Percentiles rank a stretch among this genome's conserved stretches.
phyloP scores from a whole-genome alignment of 306 rosid species.

The Glycine latifolia region DNA sequence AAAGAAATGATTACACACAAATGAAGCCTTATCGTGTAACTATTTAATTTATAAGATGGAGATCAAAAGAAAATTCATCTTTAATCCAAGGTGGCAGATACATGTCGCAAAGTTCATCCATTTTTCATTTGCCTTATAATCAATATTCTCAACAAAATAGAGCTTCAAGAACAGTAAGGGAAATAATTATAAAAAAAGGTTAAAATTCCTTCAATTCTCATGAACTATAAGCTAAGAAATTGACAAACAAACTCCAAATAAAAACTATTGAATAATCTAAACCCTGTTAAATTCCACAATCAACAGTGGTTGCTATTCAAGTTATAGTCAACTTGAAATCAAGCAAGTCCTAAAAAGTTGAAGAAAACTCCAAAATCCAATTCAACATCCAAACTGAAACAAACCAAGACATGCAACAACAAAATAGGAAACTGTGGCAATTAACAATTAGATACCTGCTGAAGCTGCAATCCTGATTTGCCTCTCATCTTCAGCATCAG shows the following conservation, averaged over 20 bases:
- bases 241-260: constrained; percentile 20
- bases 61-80: not conserved
- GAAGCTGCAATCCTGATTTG: constrained; percentile 45
- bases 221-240: not conserved
- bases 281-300: constrained; percentile 30
- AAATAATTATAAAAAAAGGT: not conserved
- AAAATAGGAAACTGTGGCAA: constrained; percentile 31
- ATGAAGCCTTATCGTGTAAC: constrained; percentile 20
- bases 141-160: constrained; percentile 19
- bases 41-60: not conserved
- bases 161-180: not conserved
- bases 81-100: constrained; percentile 15
- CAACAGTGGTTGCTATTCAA: constrained; percentile 30
- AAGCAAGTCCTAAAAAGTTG: constrained; percentile 15
- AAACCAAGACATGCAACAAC: constrained; percentile 48
- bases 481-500: constrained; percentile 56
- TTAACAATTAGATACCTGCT: constrained; percentile 49
- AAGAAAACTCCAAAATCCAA: constrained; percentile 24
- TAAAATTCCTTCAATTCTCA: constrained; percentile 1
- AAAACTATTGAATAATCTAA: not conserved
- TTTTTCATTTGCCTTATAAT: not conserved
- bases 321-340: constrained; percentile 17
- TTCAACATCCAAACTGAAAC: not conserved
- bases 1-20: not conserved
- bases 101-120: constrained; percentile 29